These are phyloP conservation scores for Pontederia paniculata DNA, from an alignment of 176 grass and related monocot species.

Conservation along the genomic window DNA sequence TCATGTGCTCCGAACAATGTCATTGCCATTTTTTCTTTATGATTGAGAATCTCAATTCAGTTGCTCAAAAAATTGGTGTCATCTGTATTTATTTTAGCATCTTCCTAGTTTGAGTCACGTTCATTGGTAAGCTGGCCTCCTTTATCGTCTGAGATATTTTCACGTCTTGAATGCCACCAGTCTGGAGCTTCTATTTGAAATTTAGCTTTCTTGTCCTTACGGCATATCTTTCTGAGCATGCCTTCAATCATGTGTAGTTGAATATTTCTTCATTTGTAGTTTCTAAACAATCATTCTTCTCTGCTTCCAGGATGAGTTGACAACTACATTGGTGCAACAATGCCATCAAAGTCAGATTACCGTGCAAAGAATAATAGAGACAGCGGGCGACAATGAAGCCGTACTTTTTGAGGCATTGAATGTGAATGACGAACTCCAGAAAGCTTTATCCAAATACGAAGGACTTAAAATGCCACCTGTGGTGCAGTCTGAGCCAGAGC, in stretches of 20 bases:
- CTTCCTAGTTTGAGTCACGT: no score
- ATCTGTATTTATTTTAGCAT: no score
- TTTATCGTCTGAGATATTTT: no score
- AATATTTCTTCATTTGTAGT: neutral
- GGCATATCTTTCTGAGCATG: no score
- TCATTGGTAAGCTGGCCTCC: no score
- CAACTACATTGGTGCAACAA: constrained; percentile 21
- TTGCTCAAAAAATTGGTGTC: no score
- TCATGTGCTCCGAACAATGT: no score
- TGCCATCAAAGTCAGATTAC: constrained; percentile 20
- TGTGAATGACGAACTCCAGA: constrained; percentile 27
- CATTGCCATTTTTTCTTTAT: no score
- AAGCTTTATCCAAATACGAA: constrained; percentile 22
- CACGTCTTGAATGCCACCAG: no score
- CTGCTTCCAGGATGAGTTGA: constrained; percentile 25
- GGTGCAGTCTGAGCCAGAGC: constrained; percentile 5
- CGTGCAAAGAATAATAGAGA: constrained; percentile 32
- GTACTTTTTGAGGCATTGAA: constrained; percentile 34
- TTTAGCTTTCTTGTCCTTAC: no score
- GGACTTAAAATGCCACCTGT: constrained; percentile 2
- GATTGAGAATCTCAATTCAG: no score
- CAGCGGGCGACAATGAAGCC: constrained; percentile 22
- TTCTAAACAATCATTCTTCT: neutral
- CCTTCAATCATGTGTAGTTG: neutral
- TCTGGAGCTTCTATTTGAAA: no score